Evolutionary conservation across 306 rosid species (phyloP).

Genomic region (Purshia tridentata): DNA sequence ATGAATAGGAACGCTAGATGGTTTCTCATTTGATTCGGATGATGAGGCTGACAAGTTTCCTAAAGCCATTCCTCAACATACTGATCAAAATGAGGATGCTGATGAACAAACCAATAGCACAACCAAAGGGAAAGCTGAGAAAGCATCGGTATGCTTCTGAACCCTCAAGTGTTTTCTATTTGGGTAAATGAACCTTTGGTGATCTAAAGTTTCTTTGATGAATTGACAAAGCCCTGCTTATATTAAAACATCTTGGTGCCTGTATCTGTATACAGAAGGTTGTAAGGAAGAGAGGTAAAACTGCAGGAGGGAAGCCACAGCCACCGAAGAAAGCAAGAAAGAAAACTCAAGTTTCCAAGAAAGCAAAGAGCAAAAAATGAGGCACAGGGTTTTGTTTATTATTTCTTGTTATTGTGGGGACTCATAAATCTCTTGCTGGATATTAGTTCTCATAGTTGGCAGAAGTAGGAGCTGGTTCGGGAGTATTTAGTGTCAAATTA

Average conservation of each 20-base stretch:
- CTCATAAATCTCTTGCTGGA: not conserved
- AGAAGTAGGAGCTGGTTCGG: conserved; percentile 17
- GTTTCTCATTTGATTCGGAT: conserved; percentile 92
- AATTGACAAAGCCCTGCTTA: conserved; percentile 2
- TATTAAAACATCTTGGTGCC: conserved; percentile 1
- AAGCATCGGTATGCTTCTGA: conserved; percentile 57
- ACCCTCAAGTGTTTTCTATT: not conserved
- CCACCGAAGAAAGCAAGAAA: conserved; percentile 63
- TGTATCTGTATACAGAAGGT: conserved; percentile 53
- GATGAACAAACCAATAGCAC: conserved; percentile 55
- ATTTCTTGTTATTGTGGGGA: conserved; percentile 18
- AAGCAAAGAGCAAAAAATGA: conserved; percentile 68
- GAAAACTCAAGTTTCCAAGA: conserved; percentile 67
- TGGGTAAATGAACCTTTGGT: conserved; percentile 2
- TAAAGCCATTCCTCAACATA: conserved; percentile 44
- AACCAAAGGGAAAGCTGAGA: conserved; percentile 57
- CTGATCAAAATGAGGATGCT: conserved; percentile 51
- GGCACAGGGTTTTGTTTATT: conserved; percentile 4
- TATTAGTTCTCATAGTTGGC: conserved; percentile 17
- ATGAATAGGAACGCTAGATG: conserved; percentile 85
- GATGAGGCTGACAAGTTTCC: conserved; percentile 71
- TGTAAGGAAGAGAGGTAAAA: conserved; percentile 68
- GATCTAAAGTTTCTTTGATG: conserved; percentile 15
- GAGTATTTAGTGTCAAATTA: conserved; percentile 13
- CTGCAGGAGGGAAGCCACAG: conserved; percentile 66